Evolutionary conservation across 2,329 filamentous ascomycete species (phyloP).

Genomic region (Scorias spongiosa): DNA sequence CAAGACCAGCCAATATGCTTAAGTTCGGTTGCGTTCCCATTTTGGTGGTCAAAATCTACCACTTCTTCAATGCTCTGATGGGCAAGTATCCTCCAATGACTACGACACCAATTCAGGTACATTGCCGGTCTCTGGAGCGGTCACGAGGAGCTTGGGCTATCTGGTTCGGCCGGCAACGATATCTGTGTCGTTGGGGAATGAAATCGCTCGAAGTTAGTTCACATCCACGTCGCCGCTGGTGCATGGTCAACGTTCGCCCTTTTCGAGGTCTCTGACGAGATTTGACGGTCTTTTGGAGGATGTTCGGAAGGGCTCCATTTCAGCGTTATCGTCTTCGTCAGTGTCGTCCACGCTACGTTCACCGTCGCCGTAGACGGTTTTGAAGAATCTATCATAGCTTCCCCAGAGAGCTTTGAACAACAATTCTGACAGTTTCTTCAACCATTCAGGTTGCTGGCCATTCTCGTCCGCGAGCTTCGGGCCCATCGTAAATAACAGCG

Average conservation of each 20-base stretch:
- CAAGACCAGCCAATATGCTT: too few relatives aligned
- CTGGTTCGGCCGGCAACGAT: neutral
- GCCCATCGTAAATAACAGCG: constrained; percentile 36
- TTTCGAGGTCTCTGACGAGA: neutral
- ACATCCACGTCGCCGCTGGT: neutral
- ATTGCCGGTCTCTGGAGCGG: neutral
- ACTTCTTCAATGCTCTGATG: too few relatives aligned
- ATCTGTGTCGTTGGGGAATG: neutral
- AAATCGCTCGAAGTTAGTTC: neutral
- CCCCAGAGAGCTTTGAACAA: constrained; percentile 46
- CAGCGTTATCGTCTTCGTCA: constrained; percentile 3
- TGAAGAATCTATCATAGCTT: constrained; percentile 49
- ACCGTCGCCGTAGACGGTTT: constrained; percentile 66
- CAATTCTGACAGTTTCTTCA: constrained; percentile 36
- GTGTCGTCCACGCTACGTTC: constrained; percentile 43
- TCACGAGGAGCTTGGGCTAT: neutral
- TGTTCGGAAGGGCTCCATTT: neutral
- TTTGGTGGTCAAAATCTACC: too few relatives aligned
- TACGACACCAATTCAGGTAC: too few relatives aligned
- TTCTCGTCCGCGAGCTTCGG: constrained; percentile 44
- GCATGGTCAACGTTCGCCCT: neutral
- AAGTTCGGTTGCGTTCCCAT: too few relatives aligned
- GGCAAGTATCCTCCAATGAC: too few relatives aligned
- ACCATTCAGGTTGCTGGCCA: constrained; percentile 55
- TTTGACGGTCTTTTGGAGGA: neutral